Base-by-base conservation (phyloP, 106 monocot species). In the Platanthera guangdongensis region DNA sequence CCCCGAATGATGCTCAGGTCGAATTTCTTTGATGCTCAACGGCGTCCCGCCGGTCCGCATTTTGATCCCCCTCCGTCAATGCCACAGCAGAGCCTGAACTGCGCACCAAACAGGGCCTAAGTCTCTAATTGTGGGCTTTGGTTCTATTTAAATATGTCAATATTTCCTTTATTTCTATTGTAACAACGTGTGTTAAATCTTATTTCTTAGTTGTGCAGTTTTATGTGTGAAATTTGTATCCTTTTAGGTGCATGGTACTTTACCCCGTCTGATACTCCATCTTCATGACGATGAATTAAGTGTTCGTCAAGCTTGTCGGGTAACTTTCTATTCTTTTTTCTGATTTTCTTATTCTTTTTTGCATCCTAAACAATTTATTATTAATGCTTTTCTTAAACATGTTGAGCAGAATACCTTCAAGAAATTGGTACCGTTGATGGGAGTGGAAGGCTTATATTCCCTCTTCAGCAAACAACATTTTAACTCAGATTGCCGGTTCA, bases 241-340 rank as follows among this genome's bases (percentile, higher is more conserved):
- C 75, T 16, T 75, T 55, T 46, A 97, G 96, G 88, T 92, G 14
- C 94, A 99, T 82, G 85, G 83, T 15, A 87, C 83, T 13, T 82
- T 99, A 60, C 91, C 97, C 21, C 93, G 97, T 19, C 81, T 99
- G 67, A 83, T 92, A 52, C 89, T 99, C 48, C 97, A 99, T 88
- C 77, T 99, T 64, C 86, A 99, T 82, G 97, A 99, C 81, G 94
- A 94, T 64, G 91, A 94, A 77, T 60, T 80, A 5, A 79, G 74
- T 74, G 97, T 99, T 74, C 94, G 97, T 30, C 87, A 89, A 77
- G 86, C 94, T 65, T 99, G 95, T 81, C 83, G 92, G 88, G 95
- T 96, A 96, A 1, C 11, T 1, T 68, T 16, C 13, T 79, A 71
- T 68, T 62, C 65, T 22, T 9, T 9, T 30, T 68, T 30, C 39